These are phyloP conservation scores for Diaporthe batatas DNA, from an alignment of 2,329 filamentous ascomycete species.

Conservation along the genomic window DNA sequence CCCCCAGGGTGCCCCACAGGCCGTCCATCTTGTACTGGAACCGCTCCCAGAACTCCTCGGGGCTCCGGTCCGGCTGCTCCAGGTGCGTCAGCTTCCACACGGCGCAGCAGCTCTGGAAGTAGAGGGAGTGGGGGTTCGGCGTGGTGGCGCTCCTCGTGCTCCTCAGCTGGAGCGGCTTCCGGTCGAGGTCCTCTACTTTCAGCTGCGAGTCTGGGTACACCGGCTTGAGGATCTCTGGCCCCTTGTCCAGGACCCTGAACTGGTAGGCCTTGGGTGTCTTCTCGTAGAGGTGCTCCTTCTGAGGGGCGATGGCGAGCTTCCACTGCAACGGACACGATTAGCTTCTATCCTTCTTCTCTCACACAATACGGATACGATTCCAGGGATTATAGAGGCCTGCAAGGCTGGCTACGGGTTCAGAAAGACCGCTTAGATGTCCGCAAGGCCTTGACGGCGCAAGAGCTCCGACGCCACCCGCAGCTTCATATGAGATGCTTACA, in stretches of 20 bases:
- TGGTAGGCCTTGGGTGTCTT: background rate
- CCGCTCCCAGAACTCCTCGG: conserved; percentile 4
- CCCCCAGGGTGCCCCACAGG: background rate
- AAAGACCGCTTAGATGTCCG: background rate
- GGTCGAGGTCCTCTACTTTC: background rate
- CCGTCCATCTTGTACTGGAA: background rate
- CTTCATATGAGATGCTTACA: background rate
- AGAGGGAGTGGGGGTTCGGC: background rate
- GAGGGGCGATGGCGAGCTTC: conserved; percentile 1
- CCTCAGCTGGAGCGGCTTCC: background rate
- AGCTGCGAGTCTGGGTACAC: background rate
- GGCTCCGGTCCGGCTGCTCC: background rate
- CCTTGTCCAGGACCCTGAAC: background rate
- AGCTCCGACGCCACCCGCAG: too few relatives aligned
- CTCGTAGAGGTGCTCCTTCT: background rate
- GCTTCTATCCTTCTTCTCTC: background rate
- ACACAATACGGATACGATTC: too few relatives aligned
- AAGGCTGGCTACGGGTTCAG: background rate
- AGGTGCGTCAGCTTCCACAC: conserved; percentile 34
- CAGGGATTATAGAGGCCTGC: too few relatives aligned
- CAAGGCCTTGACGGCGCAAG: background rate
- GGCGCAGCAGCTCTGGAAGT: conserved; percentile 36
- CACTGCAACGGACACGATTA: background rate
- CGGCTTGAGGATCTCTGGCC: too few relatives aligned
- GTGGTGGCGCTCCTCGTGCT: too few relatives aligned